Percentiles rank a stretch among this genome's conserved stretches.
Conservation (phyloP, 345 rosid genomes). For the Rhodamnia argentea region DNA sequence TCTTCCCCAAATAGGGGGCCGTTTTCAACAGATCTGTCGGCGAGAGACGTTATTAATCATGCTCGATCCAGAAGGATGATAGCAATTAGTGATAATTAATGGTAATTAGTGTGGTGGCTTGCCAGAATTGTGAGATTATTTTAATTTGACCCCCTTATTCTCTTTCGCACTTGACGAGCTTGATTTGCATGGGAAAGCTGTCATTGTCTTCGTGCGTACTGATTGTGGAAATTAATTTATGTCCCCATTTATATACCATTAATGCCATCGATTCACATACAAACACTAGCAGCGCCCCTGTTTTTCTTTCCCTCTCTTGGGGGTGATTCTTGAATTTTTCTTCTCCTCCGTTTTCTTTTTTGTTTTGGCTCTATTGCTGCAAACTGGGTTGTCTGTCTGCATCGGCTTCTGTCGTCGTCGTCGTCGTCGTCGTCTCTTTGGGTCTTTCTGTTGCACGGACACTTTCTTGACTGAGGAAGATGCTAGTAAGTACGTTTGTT, state of each 20-base stretch:
- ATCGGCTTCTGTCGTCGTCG: neutral
- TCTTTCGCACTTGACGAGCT: neutral
- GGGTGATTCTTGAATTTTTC: neutral
- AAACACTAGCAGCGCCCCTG: constrained; percentile 7
- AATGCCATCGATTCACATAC: constrained; percentile 41
- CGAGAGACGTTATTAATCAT: constrained; percentile 45
- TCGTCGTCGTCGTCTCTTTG: neutral
- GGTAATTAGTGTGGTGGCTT: neutral
- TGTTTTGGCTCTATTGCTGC: neutral
- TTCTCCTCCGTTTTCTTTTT: neutral
- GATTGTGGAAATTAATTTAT: constrained; percentile 2
- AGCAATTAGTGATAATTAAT: constrained; percentile 8
- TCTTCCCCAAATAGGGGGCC: constrained; percentile 10
- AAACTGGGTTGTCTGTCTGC: neutral
- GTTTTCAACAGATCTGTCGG: constrained; percentile 61
- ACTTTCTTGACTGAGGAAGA: constrained; percentile 56
- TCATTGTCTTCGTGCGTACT: constrained; percentile 6
- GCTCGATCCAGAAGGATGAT: constrained; percentile 6
- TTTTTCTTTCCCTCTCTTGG: neutral
- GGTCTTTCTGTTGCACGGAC: constrained; percentile 5
- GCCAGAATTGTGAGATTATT: neutral
- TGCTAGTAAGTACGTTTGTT: constrained; percentile 99
- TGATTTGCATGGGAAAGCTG: constrained; percentile 16
- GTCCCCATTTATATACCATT: constrained; percentile 52
- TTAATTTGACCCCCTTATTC: neutral